Base-by-base conservation (phyloP, 1,284 basidiomycete genomes). In the Cerrena zonata region DNA sequence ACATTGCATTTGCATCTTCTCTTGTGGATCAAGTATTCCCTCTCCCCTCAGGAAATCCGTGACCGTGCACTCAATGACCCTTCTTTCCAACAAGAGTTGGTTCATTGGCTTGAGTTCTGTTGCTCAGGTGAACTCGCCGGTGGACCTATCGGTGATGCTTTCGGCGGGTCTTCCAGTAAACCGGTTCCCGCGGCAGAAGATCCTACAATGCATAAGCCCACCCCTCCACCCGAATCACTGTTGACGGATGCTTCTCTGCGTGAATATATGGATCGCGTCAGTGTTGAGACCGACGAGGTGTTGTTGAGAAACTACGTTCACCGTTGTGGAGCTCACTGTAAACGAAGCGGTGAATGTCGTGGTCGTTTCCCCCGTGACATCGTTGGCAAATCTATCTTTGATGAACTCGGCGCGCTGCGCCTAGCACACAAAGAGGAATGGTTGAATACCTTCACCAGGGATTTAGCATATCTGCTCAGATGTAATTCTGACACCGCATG, bases 401-500 rank as follows among this genome's bases (percentile, higher is more conserved):
- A 41, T 0, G 48, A 59, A 0, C 60, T 63, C 19, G 69, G 69
- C 26, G 54, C 53, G 41, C 45, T 72, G 2, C 54, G 56, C 18
- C 49, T 73, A 44, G 63, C 65, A 46, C 67, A 73, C 44, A 42
- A 45, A 11, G 70, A 73, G 51, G 43, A 61, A 5, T 60, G 56
- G 60, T 40, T 73, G 4, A 74, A 73, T 54, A 68, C 61, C 2
- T 62, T 66, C 30, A 61, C 58, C 1, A 49, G 57, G 22, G 5
- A 51, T 7, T 2, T 72, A 2, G 65, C 65, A 23, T 73, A 69
- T 58, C 34, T 71, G 0, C 42, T 69, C 10, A 47, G 63, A 15
- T 68, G 66, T 46, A 72, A 72, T 53, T 64, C 67, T 7, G 67
- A 72, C 62, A 63, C 69, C 2, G 69, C 67, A 1, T 61, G 61